Evolutionary conservation across 2,329 filamentous ascomycete species (phyloP).

Genomic region (Colletotrichum chrysophilum): DNA sequence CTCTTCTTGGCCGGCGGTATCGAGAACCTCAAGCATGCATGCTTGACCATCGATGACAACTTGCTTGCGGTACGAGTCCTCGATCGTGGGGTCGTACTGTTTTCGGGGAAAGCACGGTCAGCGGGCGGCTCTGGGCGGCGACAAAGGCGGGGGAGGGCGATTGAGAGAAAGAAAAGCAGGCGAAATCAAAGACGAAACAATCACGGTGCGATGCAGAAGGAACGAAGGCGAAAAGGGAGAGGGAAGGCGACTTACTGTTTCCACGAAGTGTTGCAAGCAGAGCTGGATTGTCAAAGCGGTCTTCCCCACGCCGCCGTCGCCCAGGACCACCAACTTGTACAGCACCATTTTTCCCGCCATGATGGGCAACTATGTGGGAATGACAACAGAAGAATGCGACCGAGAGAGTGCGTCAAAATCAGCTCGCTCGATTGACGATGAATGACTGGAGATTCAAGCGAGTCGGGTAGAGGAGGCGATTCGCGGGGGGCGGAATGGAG

Average conservation of each 20-base stretch:
- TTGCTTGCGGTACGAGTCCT: constrained; percentile 87
- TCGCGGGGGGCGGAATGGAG: constrained; percentile 16
- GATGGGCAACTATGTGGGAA: constrained; percentile 31
- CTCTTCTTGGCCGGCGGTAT: constrained; percentile 98
- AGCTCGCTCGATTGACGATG: constrained; percentile 14
- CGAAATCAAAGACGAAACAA: background rate
- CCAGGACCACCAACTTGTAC: constrained; percentile 94
- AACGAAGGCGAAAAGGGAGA: background rate
- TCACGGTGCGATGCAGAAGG: background rate
- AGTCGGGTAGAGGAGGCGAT: constrained; percentile 6
- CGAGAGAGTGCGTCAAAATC: background rate
- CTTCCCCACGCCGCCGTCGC: constrained; percentile 93
- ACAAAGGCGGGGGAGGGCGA: constrained; percentile 13
- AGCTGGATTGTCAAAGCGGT: constrained; percentile 95
- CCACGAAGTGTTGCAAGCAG: constrained; percentile 97
- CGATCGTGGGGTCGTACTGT: constrained; percentile 86
- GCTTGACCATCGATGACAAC: constrained; percentile 93
- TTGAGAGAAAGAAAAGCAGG: constrained; percentile 4
- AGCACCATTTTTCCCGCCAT: constrained; percentile 96
- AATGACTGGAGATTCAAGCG: background rate
- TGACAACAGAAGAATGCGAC: constrained; percentile 24
- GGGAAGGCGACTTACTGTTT: constrained; percentile 67
- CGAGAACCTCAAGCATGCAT: constrained; percentile 96
- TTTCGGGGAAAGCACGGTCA: constrained; percentile 12
- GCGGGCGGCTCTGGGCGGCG: constrained; percentile 18